phyloP scores from a whole-genome alignment of 75 land plant genomes.

The Ceratopteris richardii region DNA sequence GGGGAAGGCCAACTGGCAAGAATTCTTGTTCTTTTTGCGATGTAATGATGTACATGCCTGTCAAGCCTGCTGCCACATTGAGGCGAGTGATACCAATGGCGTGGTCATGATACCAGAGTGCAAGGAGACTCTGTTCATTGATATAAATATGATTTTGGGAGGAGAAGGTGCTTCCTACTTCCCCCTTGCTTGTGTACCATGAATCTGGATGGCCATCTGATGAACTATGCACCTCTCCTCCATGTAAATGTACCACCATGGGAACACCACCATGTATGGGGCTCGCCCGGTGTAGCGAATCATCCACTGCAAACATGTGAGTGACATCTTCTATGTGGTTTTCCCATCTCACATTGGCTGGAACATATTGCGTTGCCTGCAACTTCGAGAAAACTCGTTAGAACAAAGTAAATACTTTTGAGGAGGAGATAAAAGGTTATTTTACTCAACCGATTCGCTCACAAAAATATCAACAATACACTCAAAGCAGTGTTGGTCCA shows the following conservation, averaged over 20 bases:
- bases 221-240: slow-evolving; percentile 13
- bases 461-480: no score
- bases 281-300: slow-evolving; percentile 10
- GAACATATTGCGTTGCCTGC: slow-evolving; percentile 5
- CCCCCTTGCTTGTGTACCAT: slow-evolving; percentile 24
- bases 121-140: slow-evolving; percentile 25
- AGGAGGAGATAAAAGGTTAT: no score
- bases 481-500: no score
- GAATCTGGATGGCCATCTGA: slow-evolving; percentile 32
- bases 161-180: slow-evolving; percentile 19
- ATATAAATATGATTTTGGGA: slow-evolving; percentile 9
- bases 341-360: slow-evolving; percentile 18
- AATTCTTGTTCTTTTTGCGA: neutral
- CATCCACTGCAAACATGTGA: slow-evolving; percentile 20
- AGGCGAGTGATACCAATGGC: slow-evolving; percentile 29
- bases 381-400: no score
- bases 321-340: slow-evolving; percentile 14
- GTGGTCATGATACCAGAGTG: slow-evolving; percentile 37
- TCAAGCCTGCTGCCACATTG: slow-evolving; percentile 25
- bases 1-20: no score
- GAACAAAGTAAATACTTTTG: no score
- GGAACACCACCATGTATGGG: slow-evolving; percentile 22
- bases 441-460: no score
- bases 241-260: slow-evolving; percentile 30
- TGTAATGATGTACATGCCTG: slow-evolving; percentile 16